Evolutionary conservation across 257 asterid species (phyloP).

Genomic region (Craterostigma plantagineum): DNA sequence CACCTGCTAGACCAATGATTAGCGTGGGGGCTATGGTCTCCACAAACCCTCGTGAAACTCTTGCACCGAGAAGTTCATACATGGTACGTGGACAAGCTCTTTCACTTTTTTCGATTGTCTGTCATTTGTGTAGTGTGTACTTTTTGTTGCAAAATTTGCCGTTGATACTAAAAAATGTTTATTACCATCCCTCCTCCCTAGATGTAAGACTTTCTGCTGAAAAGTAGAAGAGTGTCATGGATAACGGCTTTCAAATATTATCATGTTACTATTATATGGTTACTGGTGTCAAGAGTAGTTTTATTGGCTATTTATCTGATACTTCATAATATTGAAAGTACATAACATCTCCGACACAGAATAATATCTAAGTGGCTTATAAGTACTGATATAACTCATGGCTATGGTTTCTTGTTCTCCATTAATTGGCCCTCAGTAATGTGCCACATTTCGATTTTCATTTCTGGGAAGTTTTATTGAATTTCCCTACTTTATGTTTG

Average conservation of each 20-base stretch:
- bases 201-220: constrained; percentile 1
- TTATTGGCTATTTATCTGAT: too few relatives aligned
- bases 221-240: not conserved
- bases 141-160: constrained; percentile 7
- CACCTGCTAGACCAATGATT: constrained; percentile 35
- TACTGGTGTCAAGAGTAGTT: too few relatives aligned
- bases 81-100: constrained; percentile 34
- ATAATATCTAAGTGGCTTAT: too few relatives aligned
- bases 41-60: constrained; percentile 26
- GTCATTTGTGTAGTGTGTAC: constrained; percentile 10
- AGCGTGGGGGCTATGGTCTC: constrained; percentile 23
- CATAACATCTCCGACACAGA: too few relatives aligned
- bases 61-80: constrained; percentile 37
- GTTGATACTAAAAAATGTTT: too few relatives aligned
- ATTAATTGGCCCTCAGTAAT: too few relatives aligned
- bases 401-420: not conserved
- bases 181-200: constrained; percentile 8
- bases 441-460: not conserved
- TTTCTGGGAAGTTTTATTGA: not conserved
- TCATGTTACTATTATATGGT: too few relatives aligned
- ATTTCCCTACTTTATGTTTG: not conserved
- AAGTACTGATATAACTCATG: too few relatives aligned
- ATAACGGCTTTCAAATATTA: too few relatives aligned
- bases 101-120: constrained; percentile 4
- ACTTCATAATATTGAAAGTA: too few relatives aligned